These are phyloP conservation scores for barley (Hordeum vulgare) DNA, from an alignment of 176 grass and related monocot species.

Conservation along the genomic window DNA sequence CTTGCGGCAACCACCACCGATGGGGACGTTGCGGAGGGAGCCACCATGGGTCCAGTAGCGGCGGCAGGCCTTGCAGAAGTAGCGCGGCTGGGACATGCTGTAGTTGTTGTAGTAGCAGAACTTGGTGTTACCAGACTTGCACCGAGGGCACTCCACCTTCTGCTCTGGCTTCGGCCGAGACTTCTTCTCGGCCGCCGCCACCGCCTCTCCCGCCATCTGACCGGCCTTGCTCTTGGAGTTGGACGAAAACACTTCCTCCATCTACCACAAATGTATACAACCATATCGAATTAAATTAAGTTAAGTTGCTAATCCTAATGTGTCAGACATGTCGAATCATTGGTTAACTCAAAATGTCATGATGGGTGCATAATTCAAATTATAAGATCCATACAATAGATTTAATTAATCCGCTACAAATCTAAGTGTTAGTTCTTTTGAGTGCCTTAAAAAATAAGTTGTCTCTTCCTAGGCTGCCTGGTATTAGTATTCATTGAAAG, in stretches of 20 bases:
- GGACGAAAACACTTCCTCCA: not conserved
- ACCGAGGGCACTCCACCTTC: slow-evolving; percentile 45
- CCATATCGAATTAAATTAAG: not conserved
- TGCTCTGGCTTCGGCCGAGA: slow-evolving; percentile 33
- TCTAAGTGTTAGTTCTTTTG: not conserved
- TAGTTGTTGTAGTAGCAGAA: slow-evolving; percentile 87
- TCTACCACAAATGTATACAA: not conserved
- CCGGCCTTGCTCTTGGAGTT: not conserved
- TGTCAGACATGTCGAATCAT: not conserved
- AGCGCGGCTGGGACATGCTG: slow-evolving; percentile 50
- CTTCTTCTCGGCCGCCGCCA: not conserved
- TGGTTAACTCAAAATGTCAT: not conserved
- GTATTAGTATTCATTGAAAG: not conserved
- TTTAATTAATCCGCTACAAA: not conserved
- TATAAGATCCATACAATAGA: not conserved
- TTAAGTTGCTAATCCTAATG: not conserved
- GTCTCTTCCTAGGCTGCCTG: too few relatives aligned
- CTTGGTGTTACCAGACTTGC: slow-evolving; percentile 54
- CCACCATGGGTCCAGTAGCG: slow-evolving; percentile 44
- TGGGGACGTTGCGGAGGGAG: slow-evolving; percentile 30
- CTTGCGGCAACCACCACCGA: slow-evolving; percentile 36
- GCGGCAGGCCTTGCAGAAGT: slow-evolving; percentile 48
- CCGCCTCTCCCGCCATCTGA: not conserved
- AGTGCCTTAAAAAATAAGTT: too few relatives aligned
- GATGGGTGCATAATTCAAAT: not conserved